These are phyloP conservation scores for Solanum tarijense DNA, from an alignment of 257 asterid species.

Conservation along the genomic window DNA sequence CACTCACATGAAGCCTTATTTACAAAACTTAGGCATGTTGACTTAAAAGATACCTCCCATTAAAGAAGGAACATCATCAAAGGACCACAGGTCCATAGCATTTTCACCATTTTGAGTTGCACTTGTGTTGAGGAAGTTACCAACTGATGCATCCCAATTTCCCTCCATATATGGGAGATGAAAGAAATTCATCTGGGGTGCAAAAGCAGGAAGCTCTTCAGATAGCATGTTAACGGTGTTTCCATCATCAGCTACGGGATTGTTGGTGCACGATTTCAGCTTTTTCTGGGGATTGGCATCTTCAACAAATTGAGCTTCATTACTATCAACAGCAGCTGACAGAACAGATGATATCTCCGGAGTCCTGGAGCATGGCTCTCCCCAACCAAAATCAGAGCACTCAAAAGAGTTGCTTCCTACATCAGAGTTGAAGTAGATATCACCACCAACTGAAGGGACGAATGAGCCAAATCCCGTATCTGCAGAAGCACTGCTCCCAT, in stretches of 20 bases:
- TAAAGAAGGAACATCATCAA: conserved; percentile 50
- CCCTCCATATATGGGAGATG: conserved; percentile 49
- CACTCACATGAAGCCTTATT: conserved; percentile 75
- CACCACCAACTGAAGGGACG: conserved; percentile 19
- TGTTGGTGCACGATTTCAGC: conserved; percentile 26
- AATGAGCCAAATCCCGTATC: conserved; percentile 12
- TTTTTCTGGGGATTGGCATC: conserved; percentile 42
- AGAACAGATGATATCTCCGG: conserved; percentile 74
- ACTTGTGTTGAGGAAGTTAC: conserved; percentile 56
- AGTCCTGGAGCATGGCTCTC: conserved; percentile 51
- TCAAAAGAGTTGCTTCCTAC: conserved; percentile 80
- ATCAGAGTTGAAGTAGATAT: conserved; percentile 57
- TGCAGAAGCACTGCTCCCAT: conserved; percentile 19
- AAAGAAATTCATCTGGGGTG: conserved; percentile 56
- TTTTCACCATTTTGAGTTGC: conserved; percentile 42
- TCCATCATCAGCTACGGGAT: conserved; percentile 11
- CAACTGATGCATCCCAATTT: conserved; percentile 73
- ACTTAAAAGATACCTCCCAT: conserved; percentile 46
- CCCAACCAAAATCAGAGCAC: conserved; percentile 76
- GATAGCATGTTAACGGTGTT: conserved; percentile 12
- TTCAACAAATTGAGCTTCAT: conserved; percentile 33
- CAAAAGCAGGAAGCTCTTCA: conserved; percentile 39
- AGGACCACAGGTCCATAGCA: conserved; percentile 67
- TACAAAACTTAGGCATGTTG: conserved; percentile 25
- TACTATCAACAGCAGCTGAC: conserved; percentile 44